Conservation (phyloP, 257 asterid species). For the Forsythia suspensa region DNA sequence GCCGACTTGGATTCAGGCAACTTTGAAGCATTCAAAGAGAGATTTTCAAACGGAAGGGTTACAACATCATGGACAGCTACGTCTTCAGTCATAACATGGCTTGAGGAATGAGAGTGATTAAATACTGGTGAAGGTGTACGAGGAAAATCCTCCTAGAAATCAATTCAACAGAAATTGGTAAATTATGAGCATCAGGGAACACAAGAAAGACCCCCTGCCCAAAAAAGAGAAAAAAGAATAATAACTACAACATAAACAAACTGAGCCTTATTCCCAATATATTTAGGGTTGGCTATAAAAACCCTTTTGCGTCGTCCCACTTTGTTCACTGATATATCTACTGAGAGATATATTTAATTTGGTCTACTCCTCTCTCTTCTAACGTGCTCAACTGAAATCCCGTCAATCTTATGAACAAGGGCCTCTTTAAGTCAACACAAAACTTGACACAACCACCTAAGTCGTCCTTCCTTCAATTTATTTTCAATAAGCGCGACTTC, state of each 20-base stretch:
- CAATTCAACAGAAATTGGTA: constrained; percentile 17
- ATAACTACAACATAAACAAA: neutral
- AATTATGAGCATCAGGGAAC: constrained; percentile 7
- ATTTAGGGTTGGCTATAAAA: neutral
- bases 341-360: neutral
- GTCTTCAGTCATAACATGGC: constrained; percentile 55
- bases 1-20: constrained; percentile 43
- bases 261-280: neutral
- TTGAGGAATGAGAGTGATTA: constrained; percentile 49
- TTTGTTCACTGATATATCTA: neutral
- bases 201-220: constrained; percentile 1
- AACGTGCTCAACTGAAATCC: neutral
- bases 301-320: neutral
- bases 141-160: constrained; percentile 70
- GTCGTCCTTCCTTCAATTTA: neutral
- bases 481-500: neutral
- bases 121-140: constrained; percentile 78
- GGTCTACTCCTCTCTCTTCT: neutral
- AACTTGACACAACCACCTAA: neutral
- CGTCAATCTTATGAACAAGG: neutral
- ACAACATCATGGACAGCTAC: constrained; percentile 43
- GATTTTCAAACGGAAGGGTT: constrained; percentile 51
- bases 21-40: constrained; percentile 39
- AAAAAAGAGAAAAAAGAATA: neutral
- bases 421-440: neutral